Base-by-base conservation (phyloP, 257 asterid species). In the Buddleja alternifolia region DNA sequence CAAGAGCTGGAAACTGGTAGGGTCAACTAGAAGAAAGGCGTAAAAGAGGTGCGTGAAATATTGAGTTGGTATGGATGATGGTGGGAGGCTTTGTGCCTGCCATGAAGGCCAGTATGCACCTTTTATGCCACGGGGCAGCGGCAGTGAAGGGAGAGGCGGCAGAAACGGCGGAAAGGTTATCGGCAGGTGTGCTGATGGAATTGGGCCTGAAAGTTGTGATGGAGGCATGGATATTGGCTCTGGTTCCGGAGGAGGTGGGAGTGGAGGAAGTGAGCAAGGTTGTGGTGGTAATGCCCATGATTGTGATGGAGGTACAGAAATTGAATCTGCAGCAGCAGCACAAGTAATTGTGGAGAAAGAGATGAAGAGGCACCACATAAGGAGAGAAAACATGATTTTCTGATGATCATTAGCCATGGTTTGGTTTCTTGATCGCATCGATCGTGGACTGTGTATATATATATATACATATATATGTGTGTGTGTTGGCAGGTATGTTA, bases 1-100 rank as follows among this genome's bases (percentile, higher is more conserved):
- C 12, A 25, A 0, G 3, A 88, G 55, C 50, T 81, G 82, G 51
- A 75, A 81, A 3, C 86, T 77, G 16, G 78, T 67, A 37, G 79
- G 56, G 58, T 84, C 87, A 8, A 80, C 80, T 2, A 25, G 29
- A 34, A 56, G 72, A 45, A 87, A 87, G 4, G 88, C 90, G 14
- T 84, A 84, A 44, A 76, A 87, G 10, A 84, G 14, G 50, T 85
- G 95, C 0, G 90, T 85, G 84, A 85, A 88, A 39, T 71, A 56
- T 29, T 29, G 36, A 5, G 83, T 78, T 0, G 87, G 89, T 32
- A 81, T 84, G 12, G 29, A 14, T 0, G 86, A 77, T 17, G 84
- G 81, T 5, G 90, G 82, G 56, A 78, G 73, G 0, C 74, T 19
- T 50, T 66, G 50, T 0, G 80, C 81, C 48, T 73, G 73, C 83